Conservation (phyloP, 805 yeast genomes). For the Candida montana region DNA sequence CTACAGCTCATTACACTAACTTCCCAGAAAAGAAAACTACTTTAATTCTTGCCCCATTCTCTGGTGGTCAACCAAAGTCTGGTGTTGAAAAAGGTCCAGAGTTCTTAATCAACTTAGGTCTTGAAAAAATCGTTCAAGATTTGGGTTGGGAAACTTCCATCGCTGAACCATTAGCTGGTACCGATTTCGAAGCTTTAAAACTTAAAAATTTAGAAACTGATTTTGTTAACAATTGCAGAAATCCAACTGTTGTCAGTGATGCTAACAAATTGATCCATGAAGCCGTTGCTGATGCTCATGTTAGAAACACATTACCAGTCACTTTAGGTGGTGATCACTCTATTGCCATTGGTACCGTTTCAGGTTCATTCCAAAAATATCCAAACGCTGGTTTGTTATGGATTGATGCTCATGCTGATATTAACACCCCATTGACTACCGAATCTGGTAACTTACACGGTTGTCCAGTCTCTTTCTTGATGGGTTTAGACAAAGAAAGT, state of each 20-base stretch:
- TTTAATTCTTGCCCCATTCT: slow-evolving; percentile 85
- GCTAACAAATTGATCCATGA: slow-evolving; percentile 62
- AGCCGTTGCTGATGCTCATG: slow-evolving; percentile 48
- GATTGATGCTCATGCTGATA: slow-evolving; percentile 98
- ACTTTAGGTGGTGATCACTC: slow-evolving; percentile 97
- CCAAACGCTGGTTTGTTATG: slow-evolving; percentile 90
- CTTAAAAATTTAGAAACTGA: slow-evolving; percentile 38
- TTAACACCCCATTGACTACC: slow-evolving; percentile 81
- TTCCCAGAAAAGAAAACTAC: slow-evolving; percentile 52
- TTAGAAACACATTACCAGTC: slow-evolving; percentile 55
- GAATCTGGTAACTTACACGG: slow-evolving; percentile 93
- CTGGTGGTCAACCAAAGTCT: slow-evolving; percentile 90
- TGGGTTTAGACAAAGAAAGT: slow-evolving; percentile 67
- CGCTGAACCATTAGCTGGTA: slow-evolving; percentile 47
- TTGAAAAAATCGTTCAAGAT: slow-evolving; percentile 52
- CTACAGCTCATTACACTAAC: slow-evolving; percentile 41
- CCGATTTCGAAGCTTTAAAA: slow-evolving; percentile 40
- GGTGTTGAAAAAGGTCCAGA: slow-evolving; percentile 97
- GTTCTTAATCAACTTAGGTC: slow-evolving; percentile 66
- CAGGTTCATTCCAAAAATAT: slow-evolving; percentile 70
- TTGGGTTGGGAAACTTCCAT: slow-evolving; percentile 69
- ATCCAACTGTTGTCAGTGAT: slow-evolving; percentile 71
- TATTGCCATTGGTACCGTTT: slow-evolving; percentile 87
- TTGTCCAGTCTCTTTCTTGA: slow-evolving; percentile 86
- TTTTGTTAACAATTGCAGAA: slow-evolving; percentile 52